Percentiles rank a stretch among this genome's conserved stretches.
These are phyloP conservation scores for Talaromyces sp. DNA, from an alignment of 2,329 filamentous ascomycete species.

Conservation along the genomic window DNA sequence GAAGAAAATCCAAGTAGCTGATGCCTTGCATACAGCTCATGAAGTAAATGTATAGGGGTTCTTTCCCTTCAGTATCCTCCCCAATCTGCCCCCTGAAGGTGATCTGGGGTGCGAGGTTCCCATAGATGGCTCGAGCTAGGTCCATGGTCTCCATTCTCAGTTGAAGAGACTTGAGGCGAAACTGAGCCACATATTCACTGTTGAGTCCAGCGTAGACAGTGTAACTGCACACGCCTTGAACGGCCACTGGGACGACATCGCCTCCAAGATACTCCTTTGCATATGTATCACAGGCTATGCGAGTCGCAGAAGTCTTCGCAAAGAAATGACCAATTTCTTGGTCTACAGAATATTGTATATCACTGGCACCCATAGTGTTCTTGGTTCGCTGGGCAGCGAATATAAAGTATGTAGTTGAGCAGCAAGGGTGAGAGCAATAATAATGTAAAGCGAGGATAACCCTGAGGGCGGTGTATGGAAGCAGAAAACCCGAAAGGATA, in stretches of 20 bases:
- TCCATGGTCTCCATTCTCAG: slow-evolving; percentile 25
- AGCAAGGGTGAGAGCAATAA: too few relatives aligned
- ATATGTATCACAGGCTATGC: slow-evolving; percentile 16
- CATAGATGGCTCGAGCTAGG: slow-evolving; percentile 27
- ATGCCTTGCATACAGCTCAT: slow-evolving; percentile 24
- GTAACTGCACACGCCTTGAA: slow-evolving; percentile 37
- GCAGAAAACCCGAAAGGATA: too few relatives aligned
- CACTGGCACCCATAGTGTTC: neutral
- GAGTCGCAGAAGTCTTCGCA: slow-evolving; percentile 15
- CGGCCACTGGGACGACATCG: slow-evolving; percentile 23
- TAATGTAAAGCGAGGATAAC: too few relatives aligned
- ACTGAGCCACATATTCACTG: slow-evolving; percentile 32
- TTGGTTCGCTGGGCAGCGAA: too few relatives aligned
- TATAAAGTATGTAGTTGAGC: too few relatives aligned
- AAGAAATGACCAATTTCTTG: slow-evolving; percentile 18
- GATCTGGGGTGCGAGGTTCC: slow-evolving; percentile 21
- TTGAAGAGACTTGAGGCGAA: slow-evolving; percentile 30
- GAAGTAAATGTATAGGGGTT: slow-evolving; percentile 32
- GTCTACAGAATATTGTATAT: slow-evolving; percentile 13
- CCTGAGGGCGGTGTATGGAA: too few relatives aligned
- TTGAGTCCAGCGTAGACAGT: slow-evolving; percentile 31
- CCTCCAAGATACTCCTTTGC: slow-evolving; percentile 25
- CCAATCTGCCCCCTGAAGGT: slow-evolving; percentile 25
- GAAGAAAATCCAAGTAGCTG: slow-evolving; percentile 32
- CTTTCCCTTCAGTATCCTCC: slow-evolving; percentile 16